Percentiles rank a stretch among this genome's conserved stretches.
Evolutionary conservation across 495 filamentous ascomycete genomes (phyloP).

Genomic region (Lophiotrema nucula): DNA sequence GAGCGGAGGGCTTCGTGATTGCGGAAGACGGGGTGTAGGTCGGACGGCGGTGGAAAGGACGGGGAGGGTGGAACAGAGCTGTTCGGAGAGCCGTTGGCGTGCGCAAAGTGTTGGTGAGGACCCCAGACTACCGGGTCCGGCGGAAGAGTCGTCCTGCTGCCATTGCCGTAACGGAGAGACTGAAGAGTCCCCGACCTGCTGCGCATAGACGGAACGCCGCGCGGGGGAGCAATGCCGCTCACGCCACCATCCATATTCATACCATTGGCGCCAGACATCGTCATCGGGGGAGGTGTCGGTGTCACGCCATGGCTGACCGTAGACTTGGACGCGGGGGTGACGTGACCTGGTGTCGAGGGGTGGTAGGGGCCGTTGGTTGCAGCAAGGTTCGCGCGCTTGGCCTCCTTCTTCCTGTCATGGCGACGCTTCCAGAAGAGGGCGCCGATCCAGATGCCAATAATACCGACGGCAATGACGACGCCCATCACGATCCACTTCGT

Average conservation of each 20-base stretch:
- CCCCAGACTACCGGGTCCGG: constrained; percentile 27
- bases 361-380: constrained; percentile 14
- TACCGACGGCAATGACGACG: constrained; percentile 38
- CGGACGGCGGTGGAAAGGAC: constrained; percentile 3
- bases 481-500: constrained; percentile 43
- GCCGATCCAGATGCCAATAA: constrained; percentile 33
- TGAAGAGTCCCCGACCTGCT: constrained; percentile 17
- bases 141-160: constrained; percentile 4
- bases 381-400: constrained; percentile 24
- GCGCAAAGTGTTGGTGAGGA: constrained; percentile 22
- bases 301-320: background rate
- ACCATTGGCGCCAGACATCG: background rate
- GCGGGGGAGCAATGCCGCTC: constrained; percentile 23
- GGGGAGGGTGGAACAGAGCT: constrained; percentile 15
- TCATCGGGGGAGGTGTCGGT: background rate
- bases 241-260: constrained; percentile 14
- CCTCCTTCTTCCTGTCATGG: constrained; percentile 34
- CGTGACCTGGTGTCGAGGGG: background rate
- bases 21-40: constrained; percentile 17
- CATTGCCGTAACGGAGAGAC: constrained; percentile 10
- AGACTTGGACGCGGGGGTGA: background rate
- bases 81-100: background rate
- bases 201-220: background rate
- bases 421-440: constrained; percentile 36
- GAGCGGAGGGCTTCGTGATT: constrained; percentile 4